Evolutionary conservation across 1,139 yeast genomes (phyloP).

Genomic region (Taphrina flavorubra): DNA sequence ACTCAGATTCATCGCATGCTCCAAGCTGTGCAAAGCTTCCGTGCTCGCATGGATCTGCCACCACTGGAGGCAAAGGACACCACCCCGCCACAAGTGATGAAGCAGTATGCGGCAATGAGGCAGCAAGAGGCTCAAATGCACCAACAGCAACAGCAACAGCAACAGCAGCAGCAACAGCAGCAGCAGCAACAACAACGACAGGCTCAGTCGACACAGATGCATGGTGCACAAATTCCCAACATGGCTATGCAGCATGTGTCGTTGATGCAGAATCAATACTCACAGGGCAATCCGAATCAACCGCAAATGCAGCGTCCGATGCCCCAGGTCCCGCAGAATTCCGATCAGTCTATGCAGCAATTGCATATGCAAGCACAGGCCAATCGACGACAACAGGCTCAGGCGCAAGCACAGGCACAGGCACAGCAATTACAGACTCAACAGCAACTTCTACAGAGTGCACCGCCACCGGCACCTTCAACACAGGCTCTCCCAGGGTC

Average conservation of each 20-base stretch:
- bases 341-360: constrained; percentile 1
- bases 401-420: constrained; percentile 18
- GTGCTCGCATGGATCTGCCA: constrained; percentile 20
- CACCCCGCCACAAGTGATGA: constrained; percentile 37
- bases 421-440: constrained; percentile 26
- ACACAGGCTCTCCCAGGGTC: constrained; percentile 2
- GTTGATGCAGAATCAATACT: constrained; percentile 7
- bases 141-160: background rate
- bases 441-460: constrained; percentile 7
- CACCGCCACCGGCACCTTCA: background rate
- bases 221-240: background rate
- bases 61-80: constrained; percentile 33
- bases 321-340: constrained; percentile 1
- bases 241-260: constrained; percentile 2
- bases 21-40: constrained; percentile 26
- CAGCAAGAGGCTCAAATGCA: constrained; percentile 28
- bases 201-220: constrained; percentile 21
- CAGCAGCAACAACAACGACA: constrained; percentile 1
- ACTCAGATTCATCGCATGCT: constrained; percentile 19
- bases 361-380: constrained; percentile 10
- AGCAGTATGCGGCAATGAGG: constrained; percentile 32
- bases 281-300: constrained; percentile 5
- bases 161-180: no score
- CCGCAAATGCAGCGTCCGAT: constrained; percentile 13
- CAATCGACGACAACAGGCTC: constrained; percentile 6